phyloP scores from a whole-genome alignment of 441 rosid genomes.

The Pelargonium australe region DNA sequence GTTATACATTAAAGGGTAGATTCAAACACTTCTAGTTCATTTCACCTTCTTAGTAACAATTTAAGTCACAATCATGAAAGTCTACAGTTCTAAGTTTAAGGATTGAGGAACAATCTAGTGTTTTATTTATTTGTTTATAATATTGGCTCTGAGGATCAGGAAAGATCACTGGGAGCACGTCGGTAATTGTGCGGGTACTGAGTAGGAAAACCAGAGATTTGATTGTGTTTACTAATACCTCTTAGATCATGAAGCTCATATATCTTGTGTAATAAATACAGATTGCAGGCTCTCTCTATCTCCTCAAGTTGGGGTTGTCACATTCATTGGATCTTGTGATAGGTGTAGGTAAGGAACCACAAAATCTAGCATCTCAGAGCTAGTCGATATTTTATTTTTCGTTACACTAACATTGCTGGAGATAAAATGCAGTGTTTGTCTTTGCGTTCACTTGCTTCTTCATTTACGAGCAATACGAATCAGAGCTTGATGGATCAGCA shows the following conservation, averaged over 20 bases:
- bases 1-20: no score
- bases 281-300: slow-evolving; percentile 42
- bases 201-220: no score
- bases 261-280: slow-evolving; percentile 24
- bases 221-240: no score
- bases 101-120: no score
- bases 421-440: slow-evolving; percentile 47
- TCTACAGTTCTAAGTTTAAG: no score
- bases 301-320: slow-evolving; percentile 36
- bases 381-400: neutral
- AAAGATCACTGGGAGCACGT: no score
- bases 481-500: slow-evolving; percentile 51
- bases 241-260: neutral
- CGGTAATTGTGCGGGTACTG: no score
- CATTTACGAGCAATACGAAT: slow-evolving; percentile 70
- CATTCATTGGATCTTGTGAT: slow-evolving; percentile 32
- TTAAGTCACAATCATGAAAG: no score
- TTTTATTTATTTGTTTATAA: no score
- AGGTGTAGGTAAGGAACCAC: slow-evolving; percentile 47
- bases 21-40: no score
- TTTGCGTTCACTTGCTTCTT: slow-evolving; percentile 70
- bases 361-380: neutral
- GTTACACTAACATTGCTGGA: slow-evolving; percentile 6
- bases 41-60: no score
- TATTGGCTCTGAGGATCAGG: no score